These are phyloP conservation scores for Aureobasidium sp. DNA, from an alignment of 2,329 filamentous ascomycete species.

Conservation along the genomic window DNA sequence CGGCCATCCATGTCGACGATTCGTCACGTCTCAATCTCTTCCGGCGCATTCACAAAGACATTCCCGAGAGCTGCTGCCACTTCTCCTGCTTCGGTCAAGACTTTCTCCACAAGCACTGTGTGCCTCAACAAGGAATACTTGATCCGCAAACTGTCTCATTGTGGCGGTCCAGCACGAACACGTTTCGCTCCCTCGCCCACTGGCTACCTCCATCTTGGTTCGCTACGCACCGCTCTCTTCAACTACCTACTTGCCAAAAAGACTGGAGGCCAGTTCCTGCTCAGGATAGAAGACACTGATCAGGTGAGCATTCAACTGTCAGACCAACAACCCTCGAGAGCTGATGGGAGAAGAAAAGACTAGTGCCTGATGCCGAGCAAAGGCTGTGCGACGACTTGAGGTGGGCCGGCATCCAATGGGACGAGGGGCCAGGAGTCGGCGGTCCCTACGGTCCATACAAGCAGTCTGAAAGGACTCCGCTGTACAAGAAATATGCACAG, in stretches of 20 bases:
- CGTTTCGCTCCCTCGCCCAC: slow-evolving; percentile 95
- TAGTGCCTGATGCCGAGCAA: slow-evolving; percentile 69
- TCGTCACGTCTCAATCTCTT: background rate
- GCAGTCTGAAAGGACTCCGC: slow-evolving; percentile 69
- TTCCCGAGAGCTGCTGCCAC: background rate
- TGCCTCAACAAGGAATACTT: background rate
- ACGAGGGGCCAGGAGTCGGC: slow-evolving; percentile 78
- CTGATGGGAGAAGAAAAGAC: slow-evolving; percentile 57
- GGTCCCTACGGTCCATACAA: slow-evolving; percentile 79
- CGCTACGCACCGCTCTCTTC: slow-evolving; percentile 85
- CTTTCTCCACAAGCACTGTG: background rate
- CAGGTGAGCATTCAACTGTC: slow-evolving; percentile 47
- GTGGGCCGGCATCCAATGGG: slow-evolving; percentile 89
- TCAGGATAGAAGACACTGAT: slow-evolving; percentile 93
- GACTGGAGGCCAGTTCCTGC: slow-evolving; percentile 80
- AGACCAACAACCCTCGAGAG: slow-evolving; percentile 13
- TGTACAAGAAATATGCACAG: slow-evolving; percentile 65
- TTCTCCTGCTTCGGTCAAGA: background rate
- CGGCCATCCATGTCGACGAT: background rate
- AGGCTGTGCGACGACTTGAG: slow-evolving; percentile 68
- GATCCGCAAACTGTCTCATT: background rate
- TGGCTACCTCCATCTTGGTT: slow-evolving; percentile 85
- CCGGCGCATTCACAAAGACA: background rate
- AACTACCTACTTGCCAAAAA: slow-evolving; percentile 85
- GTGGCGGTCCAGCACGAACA: slow-evolving; percentile 52